Base-by-base conservation (phyloP, 148 eudicot species). In the Silene conica region DNA sequence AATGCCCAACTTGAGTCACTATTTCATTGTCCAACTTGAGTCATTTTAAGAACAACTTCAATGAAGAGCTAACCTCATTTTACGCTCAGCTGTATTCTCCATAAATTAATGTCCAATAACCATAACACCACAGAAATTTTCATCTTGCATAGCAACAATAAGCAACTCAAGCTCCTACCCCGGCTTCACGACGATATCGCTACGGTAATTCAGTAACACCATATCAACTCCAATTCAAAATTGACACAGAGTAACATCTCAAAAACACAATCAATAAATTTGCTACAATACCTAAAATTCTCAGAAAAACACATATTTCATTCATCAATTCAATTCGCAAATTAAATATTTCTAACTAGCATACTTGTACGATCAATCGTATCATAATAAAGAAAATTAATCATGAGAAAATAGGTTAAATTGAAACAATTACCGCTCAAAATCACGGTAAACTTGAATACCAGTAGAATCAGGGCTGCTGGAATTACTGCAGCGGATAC, bases 371-470 rank as follows among this genome's bases (percentile, higher is more conserved):
- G 8, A n/a, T 62, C n/a, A n/a, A n/a, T n/a, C n/a, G n/a, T n/a
- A n/a, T n/a, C 70, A 19, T 19, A 31, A 63, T 26, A 45, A 9
- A 59, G 8, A 62, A 18, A 8, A 25, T 70, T 43, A 71, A 45
- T 6, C 43, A 38, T 38, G 43, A 63, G 14, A 74, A 85, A 2
- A 59, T 1, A 58, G 8, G 19, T 8, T 1, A 34, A 67, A 11
- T 25, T 21, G 9, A 43, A 54, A 18, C 11, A n/a, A 5, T 52
- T 56, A 80, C 97, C 97, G 89, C 82, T 91, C 97, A 69, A 91
- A 86, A 38, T 91, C 97, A 50, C 86, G 79, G 82, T 91, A 91
- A 67, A 89, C 80, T 77, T 86, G 97, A 78, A 89, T 81, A 62
- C 87, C 88, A 59, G 87, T 82, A 31, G 80, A 75, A 57, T 82